Evolutionary conservation across 2,329 filamentous ascomycete species (phyloP).

Genomic region (Sporothrix humicola): DNA sequence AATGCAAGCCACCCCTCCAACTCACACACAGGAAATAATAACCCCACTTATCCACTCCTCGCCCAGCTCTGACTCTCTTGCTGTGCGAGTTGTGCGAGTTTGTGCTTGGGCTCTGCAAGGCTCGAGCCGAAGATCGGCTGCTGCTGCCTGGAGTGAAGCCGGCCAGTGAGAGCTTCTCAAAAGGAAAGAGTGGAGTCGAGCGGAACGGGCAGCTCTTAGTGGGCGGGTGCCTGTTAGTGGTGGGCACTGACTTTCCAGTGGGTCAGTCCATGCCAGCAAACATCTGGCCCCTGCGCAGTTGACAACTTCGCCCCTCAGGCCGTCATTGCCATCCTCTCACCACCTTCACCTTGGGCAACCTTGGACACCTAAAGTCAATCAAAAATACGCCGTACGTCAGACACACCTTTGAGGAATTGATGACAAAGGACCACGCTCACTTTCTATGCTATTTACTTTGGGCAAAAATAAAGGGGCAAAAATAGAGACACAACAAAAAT

Average conservation of each 20-base stretch:
- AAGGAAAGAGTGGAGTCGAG: background rate
- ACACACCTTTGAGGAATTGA: background rate
- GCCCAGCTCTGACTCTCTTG: too few species aligned
- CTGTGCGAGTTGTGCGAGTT: background rate
- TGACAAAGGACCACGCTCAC: background rate
- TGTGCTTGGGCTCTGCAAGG: background rate
- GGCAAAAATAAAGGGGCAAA: background rate
- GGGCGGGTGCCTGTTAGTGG: background rate
- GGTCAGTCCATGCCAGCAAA: background rate
- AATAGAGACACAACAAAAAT: background rate
- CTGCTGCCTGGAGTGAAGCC: constrained; percentile 23
- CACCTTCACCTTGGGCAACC: too few species aligned
- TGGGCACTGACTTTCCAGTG: background rate
- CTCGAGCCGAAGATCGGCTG: constrained; percentile 18
- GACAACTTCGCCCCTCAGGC: constrained; percentile 3
- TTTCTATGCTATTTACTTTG: background rate
- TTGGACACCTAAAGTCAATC: too few species aligned
- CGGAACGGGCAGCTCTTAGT: background rate
- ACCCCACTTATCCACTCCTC: background rate
- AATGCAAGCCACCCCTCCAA: background rate
- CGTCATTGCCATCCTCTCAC: background rate
- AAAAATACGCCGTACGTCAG: background rate
- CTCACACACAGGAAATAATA: background rate
- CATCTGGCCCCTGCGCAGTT: background rate
- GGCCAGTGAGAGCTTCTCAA: background rate